phyloP scores from a whole-genome alignment of 768 basidiomycete genomes.

The Kwoniella dendrophila region DNA sequence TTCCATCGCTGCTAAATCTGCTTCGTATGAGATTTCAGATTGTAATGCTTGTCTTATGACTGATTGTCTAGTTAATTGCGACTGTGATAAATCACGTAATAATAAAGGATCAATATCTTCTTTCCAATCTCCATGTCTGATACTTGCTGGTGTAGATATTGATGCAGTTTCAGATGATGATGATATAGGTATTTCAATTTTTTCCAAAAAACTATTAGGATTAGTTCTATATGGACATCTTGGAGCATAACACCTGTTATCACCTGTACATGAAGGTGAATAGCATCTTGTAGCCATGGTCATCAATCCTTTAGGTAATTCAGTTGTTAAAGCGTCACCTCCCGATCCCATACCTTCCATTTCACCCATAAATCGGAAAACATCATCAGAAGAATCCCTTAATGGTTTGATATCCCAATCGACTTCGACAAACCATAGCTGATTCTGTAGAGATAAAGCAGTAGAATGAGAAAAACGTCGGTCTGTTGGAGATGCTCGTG shows the following conservation, averaged over 20 bases:
- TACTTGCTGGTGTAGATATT: slow-evolving; percentile 4
- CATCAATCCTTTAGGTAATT: slow-evolving; percentile 68
- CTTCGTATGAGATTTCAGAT: slow-evolving; percentile 85
- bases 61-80: slow-evolving; percentile 79
- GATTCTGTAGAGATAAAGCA: slow-evolving; percentile 84
- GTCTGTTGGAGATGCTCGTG: slow-evolving; percentile 74
- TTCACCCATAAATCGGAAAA: slow-evolving; percentile 90
- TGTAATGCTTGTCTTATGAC: slow-evolving; percentile 82
- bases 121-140: slow-evolving; percentile 63
- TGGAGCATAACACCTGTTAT: slow-evolving; percentile 76
- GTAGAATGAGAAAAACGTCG: slow-evolving; percentile 81
- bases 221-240: slow-evolving; percentile 61
- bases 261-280: slow-evolving; percentile 80
- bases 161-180: not conserved
- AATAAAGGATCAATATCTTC: slow-evolving; percentile 74
- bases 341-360: slow-evolving; percentile 51
- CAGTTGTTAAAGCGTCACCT: slow-evolving; percentile 36
- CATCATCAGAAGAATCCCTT: slow-evolving; percentile 86
- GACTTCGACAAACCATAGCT: slow-evolving; percentile 95
- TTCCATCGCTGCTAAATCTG: slow-evolving; percentile 83
- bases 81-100: slow-evolving; percentile 69
- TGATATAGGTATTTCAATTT: not conserved
- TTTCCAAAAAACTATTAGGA: slow-evolving; percentile 33
- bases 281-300: slow-evolving; percentile 90
- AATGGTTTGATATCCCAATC: slow-evolving; percentile 85